Evolutionary conservation across 768 basidiomycete genomes (phyloP).

Genomic region (Hortiboletus campestris): DNA sequence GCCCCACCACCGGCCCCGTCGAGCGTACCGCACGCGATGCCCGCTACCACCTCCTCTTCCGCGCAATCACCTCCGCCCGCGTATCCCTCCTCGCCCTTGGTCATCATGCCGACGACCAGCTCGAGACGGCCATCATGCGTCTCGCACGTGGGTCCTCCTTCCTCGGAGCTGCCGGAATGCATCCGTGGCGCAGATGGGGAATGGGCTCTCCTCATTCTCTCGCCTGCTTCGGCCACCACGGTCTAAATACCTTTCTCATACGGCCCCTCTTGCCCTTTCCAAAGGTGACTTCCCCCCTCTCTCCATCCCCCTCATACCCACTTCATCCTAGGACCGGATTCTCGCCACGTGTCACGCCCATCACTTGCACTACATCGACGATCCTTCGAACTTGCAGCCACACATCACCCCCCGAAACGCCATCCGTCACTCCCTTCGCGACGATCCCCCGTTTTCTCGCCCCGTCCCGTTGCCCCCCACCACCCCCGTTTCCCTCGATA

Average conservation of each 20-base stretch:
- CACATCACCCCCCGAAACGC: conserved; percentile 70
- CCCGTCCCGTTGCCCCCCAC: conserved; percentile 24
- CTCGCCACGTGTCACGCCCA: conserved; percentile 72
- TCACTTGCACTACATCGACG: conserved; percentile 57
- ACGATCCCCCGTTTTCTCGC: conserved; percentile 14
- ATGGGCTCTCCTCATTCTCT: conserved; percentile 55
- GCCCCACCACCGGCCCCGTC: conserved; percentile 37
- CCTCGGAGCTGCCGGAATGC: conserved; percentile 68
- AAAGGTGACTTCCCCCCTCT: conserved; percentile 50
- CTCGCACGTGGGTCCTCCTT: conserved; percentile 54
- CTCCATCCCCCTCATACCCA: neutral
- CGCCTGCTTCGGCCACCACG: conserved; percentile 47
- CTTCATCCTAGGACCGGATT: conserved; percentile 62
- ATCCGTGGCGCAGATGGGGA: conserved; percentile 65
- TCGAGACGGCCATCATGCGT: conserved; percentile 78
- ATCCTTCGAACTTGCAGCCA: conserved; percentile 75
- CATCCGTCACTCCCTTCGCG: conserved; percentile 49
- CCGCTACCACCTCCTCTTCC: conserved; percentile 53
- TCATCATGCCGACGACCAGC: conserved; percentile 82
- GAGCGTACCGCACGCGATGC: conserved; percentile 60
- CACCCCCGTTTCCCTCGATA: conserved; percentile 33
- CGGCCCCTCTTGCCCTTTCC: conserved; percentile 66
- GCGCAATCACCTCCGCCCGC: conserved; percentile 40
- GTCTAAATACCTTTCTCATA: conserved; percentile 67
- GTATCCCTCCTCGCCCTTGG: conserved; percentile 56